Evolutionary conservation across 768 basidiomycete species (phyloP).

Genomic region (Candolleomyces efflorescens): DNA sequence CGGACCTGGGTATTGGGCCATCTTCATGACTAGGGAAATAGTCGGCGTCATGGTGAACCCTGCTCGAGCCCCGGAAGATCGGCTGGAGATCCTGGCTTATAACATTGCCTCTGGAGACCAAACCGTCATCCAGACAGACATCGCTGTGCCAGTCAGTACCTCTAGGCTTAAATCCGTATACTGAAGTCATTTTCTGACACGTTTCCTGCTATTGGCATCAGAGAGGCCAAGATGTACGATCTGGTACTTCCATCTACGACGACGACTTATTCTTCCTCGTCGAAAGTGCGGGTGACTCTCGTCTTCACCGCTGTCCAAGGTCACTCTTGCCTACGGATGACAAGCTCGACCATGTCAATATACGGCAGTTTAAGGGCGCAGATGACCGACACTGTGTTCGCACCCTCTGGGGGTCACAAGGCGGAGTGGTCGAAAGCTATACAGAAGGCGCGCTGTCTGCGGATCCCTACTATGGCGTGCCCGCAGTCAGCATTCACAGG

Average conservation of each 20-base stretch:
- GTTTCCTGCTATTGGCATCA: neutral
- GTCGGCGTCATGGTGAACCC: constrained; percentile 20
- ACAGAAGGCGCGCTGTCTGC: constrained; percentile 18
- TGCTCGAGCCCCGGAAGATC: neutral
- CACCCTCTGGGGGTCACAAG: neutral
- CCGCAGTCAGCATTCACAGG: constrained; percentile 17
- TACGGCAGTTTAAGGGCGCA: constrained; percentile 3
- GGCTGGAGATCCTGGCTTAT: constrained; percentile 16
- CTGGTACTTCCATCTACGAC: neutral
- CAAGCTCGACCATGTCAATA: neutral
- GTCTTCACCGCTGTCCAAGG: neutral
- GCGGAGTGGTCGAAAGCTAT: neutral
- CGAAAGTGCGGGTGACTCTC: neutral
- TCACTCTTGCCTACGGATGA: neutral
- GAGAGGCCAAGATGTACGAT: neutral
- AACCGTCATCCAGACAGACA: constrained; percentile 16
- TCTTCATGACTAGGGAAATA: constrained; percentile 22
- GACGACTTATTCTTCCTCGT: neutral
- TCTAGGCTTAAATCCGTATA: constrained; percentile 4
- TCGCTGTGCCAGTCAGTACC: constrained; percentile 5
- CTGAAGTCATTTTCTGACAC: neutral
- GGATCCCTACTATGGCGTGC: constrained; percentile 16
- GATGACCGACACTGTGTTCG: neutral
- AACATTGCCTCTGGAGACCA: constrained; percentile 14
- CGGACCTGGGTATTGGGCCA: constrained; percentile 17